Percentiles rank a stretch among this genome's conserved stretches.
These are phyloP conservation scores for Cochlearia excelsa DNA, from an alignment of 345 rosid species.

Conservation along the genomic window DNA sequence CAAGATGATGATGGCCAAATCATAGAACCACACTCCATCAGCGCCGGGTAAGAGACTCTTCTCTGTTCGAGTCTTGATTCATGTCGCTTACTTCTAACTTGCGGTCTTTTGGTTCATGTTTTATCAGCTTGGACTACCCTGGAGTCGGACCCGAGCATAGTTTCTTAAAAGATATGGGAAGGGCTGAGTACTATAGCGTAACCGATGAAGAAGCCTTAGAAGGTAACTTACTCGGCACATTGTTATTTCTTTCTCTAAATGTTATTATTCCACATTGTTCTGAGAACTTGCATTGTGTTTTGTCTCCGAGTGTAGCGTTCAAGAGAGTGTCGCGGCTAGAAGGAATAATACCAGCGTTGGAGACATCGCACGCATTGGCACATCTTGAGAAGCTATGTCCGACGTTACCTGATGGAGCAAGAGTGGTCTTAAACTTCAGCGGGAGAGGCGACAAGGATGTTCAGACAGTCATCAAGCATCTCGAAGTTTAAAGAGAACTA, in stretches of 20 bases:
- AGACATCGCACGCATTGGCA: slow-evolving; percentile 88
- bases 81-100: too few relatives aligned
- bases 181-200: slow-evolving; percentile 75
- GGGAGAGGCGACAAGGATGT: slow-evolving; percentile 98
- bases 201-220: slow-evolving; percentile 93
- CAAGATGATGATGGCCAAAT: slow-evolving; percentile 97
- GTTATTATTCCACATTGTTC: too few relatives aligned
- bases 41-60: slow-evolving; percentile 65
- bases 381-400: slow-evolving; percentile 87
- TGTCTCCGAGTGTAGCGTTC: slow-evolving; percentile 53
- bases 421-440: slow-evolving; percentile 80
- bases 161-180: slow-evolving; percentile 78
- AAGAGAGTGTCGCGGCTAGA: slow-evolving; percentile 77
- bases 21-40: slow-evolving; percentile 88
- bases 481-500: slow-evolving; percentile 42
- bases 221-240: slow-evolving; percentile 38
- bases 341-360: slow-evolving; percentile 91
- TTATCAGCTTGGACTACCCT: slow-evolving; percentile 83
- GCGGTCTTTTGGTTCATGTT: too few relatives aligned
- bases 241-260: too few relatives aligned
- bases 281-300: not conserved
- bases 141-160: slow-evolving; percentile 99
- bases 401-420: slow-evolving; percentile 59
- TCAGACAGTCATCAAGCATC: slow-evolving; percentile 71
- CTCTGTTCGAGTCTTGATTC: too few relatives aligned